Conservation (phyloP, 768 basidiomycete genomes). For the Lepiota subincarnata region DNA sequence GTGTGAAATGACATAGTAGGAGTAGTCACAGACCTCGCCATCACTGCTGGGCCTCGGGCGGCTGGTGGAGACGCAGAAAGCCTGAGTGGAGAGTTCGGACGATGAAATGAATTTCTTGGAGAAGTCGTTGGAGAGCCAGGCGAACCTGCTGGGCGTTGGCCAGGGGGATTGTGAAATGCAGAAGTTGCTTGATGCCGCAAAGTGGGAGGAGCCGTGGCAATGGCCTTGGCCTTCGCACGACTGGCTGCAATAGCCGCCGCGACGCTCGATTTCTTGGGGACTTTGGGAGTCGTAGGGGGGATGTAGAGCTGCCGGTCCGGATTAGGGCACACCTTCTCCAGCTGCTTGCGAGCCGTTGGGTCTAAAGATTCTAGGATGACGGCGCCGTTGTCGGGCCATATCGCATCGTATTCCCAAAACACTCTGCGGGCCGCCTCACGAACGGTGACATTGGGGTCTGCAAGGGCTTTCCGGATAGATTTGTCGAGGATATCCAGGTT, state of each 20-base stretch:
- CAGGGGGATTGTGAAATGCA: slow-evolving; percentile 47
- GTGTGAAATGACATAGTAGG: slow-evolving; percentile 30
- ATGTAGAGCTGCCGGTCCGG: slow-evolving; percentile 37
- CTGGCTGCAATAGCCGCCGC: slow-evolving; percentile 89
- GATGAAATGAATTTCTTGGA: slow-evolving; percentile 27
- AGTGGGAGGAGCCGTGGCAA: slow-evolving; percentile 76
- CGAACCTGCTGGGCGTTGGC: slow-evolving; percentile 41
- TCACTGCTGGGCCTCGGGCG: slow-evolving; percentile 35
- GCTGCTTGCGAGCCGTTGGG: slow-evolving; percentile 63
- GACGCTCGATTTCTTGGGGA: slow-evolving; percentile 73
- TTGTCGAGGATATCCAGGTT: slow-evolving; percentile 72
- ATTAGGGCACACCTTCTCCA: slow-evolving; percentile 82
- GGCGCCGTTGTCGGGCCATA: slow-evolving; percentile 73
- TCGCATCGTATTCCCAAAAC: slow-evolving; percentile 77
- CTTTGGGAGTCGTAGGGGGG: slow-evolving; percentile 49
- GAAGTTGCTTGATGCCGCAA: slow-evolving; percentile 82
- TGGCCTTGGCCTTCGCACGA: slow-evolving; percentile 81
- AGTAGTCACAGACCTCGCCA: slow-evolving; percentile 43
- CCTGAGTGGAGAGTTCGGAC: slow-evolving; percentile 46
- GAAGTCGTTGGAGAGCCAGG: slow-evolving; percentile 33
- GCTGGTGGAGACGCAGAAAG: slow-evolving; percentile 45
- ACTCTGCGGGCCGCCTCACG: slow-evolving; percentile 64
- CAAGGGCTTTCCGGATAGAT: slow-evolving; percentile 65
- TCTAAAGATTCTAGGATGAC: slow-evolving; percentile 68
- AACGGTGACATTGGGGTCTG: slow-evolving; percentile 77